Evolutionary conservation across 2,329 filamentous ascomycete genomes (phyloP).

Genomic region (Tympanopsis confertula): DNA sequence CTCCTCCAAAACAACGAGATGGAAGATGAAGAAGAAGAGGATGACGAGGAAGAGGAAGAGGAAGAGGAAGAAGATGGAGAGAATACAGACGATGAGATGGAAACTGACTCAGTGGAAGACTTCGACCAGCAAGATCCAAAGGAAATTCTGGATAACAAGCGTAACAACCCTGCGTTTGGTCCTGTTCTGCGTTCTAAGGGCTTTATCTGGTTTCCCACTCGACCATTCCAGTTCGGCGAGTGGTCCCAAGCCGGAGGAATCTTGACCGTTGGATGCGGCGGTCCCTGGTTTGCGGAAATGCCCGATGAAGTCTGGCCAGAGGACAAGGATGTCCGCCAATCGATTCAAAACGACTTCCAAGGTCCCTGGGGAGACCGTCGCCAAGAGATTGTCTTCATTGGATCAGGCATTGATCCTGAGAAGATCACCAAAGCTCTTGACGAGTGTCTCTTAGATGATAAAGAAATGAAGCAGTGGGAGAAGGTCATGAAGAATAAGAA

Average conservation of each 20-base stretch:
- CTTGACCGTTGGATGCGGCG: conserved; percentile 45
- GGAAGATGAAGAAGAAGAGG: conserved; percentile 15
- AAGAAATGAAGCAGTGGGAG: conserved; percentile 44
- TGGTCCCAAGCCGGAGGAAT: conserved; percentile 57
- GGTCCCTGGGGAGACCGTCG: conserved; percentile 54
- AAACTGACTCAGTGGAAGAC: conserved; percentile 7
- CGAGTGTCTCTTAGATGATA: conserved; percentile 46
- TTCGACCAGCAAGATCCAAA: conserved; percentile 23
- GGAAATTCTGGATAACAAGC: conserved; percentile 41
- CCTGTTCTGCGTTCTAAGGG: conserved; percentile 54
- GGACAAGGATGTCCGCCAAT: conserved; percentile 25
- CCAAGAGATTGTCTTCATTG: conserved; percentile 66
- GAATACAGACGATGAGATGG: conserved; percentile 9
- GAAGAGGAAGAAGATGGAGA: conserved; percentile 12
- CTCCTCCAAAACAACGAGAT: conserved; percentile 30
- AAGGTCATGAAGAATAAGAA: conserved; percentile 32
- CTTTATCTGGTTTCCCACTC: conserved; percentile 45
- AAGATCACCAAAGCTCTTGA: conserved; percentile 43
- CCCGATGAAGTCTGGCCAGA: conserved; percentile 36
- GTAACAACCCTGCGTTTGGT: conserved; percentile 34
- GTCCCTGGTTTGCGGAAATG: conserved; percentile 47
- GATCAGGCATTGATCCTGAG: conserved; percentile 44
- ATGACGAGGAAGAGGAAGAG: conserved; percentile 16
- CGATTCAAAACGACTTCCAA: conserved; percentile 28
- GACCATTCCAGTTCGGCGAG: conserved; percentile 40